phyloP scores from a whole-genome alignment of 2,329 filamentous ascomycete genomes.

The Coniochaeta sp. region DNA sequence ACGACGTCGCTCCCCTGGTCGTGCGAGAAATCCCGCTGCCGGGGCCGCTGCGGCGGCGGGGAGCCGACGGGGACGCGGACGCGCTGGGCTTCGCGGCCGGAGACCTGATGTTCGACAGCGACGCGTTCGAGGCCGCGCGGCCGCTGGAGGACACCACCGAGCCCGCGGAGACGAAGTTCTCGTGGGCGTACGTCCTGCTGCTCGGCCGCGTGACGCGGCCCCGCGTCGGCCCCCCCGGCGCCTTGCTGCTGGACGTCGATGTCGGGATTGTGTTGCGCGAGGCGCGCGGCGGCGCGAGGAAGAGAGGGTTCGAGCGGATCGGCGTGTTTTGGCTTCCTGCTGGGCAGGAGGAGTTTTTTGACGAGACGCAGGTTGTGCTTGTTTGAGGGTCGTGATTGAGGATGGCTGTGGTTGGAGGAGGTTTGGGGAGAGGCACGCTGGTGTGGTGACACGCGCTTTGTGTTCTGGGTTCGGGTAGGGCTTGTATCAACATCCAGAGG shows the following conservation, averaged over 20 bases:
- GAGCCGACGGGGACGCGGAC: too few relatives aligned
- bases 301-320: not conserved
- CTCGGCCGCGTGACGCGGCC: not conserved
- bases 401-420: too few relatives aligned
- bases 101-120: not conserved
- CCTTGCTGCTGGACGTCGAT: not conserved
- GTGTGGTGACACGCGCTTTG: too few relatives aligned
- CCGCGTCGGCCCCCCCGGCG: not conserved
- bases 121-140: not conserved
- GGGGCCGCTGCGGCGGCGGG: too few relatives aligned
- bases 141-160: not conserved
- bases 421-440: too few relatives aligned
- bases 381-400: not conserved
- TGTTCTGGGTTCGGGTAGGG: too few relatives aligned
- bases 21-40: too few relatives aligned
- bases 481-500: too few relatives aligned
- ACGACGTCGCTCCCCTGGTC: too few relatives aligned
- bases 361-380: not conserved
- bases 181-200: constrained; percentile 1
- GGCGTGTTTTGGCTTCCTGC: not conserved
- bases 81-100: not conserved
- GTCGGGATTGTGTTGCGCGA: not conserved
- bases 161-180: not conserved
- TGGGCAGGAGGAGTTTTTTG: not conserved
- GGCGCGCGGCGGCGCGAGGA: not conserved